phyloP scores from a whole-genome alignment of 164 flowering plant species.

The Kalanchoe fedtschenkoi region DNA sequence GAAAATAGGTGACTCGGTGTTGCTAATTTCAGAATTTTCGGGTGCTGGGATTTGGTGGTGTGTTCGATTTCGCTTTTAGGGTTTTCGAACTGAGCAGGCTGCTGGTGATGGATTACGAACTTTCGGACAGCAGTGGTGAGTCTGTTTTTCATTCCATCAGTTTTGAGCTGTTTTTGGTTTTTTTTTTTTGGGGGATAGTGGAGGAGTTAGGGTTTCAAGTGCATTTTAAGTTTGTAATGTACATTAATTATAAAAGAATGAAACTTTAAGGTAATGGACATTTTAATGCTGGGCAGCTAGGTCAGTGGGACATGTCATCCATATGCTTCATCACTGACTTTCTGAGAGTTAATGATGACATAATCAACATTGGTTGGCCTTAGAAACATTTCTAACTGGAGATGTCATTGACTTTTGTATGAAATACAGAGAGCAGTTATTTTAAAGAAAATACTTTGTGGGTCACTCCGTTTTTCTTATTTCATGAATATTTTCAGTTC shows the following conservation, averaged over 20 bases:
- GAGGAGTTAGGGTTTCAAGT: not conserved
- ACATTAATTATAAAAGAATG: not conserved
- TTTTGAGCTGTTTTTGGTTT: not conserved
- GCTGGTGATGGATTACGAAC: constrained; percentile 33
- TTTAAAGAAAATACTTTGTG: too few relatives aligned
- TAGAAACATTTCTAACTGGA: not conserved
- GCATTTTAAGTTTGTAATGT: not conserved
- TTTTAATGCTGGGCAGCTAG: not conserved
- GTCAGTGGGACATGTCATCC: not conserved
- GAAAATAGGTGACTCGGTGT: too few relatives aligned
- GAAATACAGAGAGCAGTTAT: too few relatives aligned
- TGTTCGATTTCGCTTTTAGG: not conserved
- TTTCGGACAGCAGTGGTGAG: constrained; percentile 54
- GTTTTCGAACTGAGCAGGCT: not conserved
- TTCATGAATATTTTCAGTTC: too few relatives aligned
- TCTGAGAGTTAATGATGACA: too few relatives aligned
- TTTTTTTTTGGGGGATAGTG: not conserved
- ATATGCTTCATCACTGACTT: too few relatives aligned
- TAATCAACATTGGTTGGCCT: too few relatives aligned
- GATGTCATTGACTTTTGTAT: too few relatives aligned
- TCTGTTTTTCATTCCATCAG: not conserved
- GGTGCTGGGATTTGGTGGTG: too few relatives aligned
- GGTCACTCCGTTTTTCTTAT: not conserved
- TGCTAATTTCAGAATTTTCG: too few relatives aligned
- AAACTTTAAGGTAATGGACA: not conserved